Conservation (phyloP, 2,329 filamentous ascomycete genomes). For the Xylariaceae sp. region DNA sequence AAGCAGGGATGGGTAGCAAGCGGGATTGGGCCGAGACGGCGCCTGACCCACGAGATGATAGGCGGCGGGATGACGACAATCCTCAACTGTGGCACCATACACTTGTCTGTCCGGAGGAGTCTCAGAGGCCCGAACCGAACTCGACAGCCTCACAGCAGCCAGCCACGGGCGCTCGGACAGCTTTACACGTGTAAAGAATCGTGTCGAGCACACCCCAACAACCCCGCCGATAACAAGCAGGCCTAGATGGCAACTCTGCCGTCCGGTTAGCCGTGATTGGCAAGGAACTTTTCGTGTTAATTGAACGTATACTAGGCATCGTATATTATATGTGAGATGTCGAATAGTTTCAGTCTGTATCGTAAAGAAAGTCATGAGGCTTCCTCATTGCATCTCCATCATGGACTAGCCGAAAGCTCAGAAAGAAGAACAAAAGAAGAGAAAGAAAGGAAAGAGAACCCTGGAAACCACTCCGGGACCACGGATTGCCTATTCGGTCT, state of each 20-base stretch:
- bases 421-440: neutral
- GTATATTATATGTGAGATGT: neutral
- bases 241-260: neutral
- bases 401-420: neutral
- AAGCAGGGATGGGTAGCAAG: neutral
- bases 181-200: neutral
- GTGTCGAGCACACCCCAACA: neutral
- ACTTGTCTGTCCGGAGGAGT: neutral
- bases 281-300: neutral
- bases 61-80: conserved; percentile 12
- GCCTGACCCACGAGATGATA: neutral
- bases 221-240: neutral
- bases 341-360: neutral
- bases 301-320: neutral
- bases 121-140: too few species aligned
- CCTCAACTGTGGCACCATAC: neutral
- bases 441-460: neutral
- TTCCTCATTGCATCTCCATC: neutral
- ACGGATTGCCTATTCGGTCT: neutral
- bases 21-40: neutral
- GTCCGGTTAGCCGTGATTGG: neutral
- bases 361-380: neutral
- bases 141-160: neutral
- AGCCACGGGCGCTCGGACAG: neutral
- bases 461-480: neutral